phyloP scores from a whole-genome alignment of 306 rosid species.

The Hippophae tibetana region DNA sequence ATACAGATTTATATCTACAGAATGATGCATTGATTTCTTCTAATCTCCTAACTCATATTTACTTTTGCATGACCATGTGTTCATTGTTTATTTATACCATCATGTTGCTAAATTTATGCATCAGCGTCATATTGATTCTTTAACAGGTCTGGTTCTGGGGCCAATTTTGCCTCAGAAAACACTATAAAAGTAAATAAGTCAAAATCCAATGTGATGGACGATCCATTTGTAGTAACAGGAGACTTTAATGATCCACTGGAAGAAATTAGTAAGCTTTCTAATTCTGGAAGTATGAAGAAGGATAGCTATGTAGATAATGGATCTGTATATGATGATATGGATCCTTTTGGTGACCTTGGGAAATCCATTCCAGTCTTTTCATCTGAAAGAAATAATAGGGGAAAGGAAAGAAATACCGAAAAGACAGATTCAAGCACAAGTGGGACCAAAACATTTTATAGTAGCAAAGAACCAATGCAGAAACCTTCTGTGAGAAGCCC shows the following conservation, averaged over 20 bases:
- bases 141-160: conserved; percentile 60
- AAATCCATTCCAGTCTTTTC: conserved; percentile 68
- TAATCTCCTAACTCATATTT: neutral
- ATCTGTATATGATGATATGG: conserved; percentile 46
- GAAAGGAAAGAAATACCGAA: conserved; percentile 43
- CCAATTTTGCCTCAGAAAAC: conserved; percentile 47
- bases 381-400: conserved; percentile 43
- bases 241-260: conserved; percentile 55
- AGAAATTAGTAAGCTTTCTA: conserved; percentile 60
- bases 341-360: conserved; percentile 87
- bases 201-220: conserved; percentile 41
- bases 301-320: conserved; percentile 52
- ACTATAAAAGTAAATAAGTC: conserved; percentile 39
- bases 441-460: conserved; percentile 25
- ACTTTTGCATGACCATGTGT: neutral
- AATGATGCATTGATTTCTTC: neutral
- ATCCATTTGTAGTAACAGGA: conserved; percentile 61
- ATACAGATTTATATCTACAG: no score
- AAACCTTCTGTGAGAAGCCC: conserved; percentile 49
- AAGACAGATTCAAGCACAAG: conserved; percentile 36
- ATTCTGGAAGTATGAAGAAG: conserved; percentile 44
- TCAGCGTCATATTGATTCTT: conserved; percentile 14
- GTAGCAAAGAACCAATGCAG: conserved; percentile 39
- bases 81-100: neutral
- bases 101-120: neutral